These are phyloP conservation scores for Starmerella vitae DNA, from an alignment of 805 yeast genomes.

Conservation along the genomic window DNA sequence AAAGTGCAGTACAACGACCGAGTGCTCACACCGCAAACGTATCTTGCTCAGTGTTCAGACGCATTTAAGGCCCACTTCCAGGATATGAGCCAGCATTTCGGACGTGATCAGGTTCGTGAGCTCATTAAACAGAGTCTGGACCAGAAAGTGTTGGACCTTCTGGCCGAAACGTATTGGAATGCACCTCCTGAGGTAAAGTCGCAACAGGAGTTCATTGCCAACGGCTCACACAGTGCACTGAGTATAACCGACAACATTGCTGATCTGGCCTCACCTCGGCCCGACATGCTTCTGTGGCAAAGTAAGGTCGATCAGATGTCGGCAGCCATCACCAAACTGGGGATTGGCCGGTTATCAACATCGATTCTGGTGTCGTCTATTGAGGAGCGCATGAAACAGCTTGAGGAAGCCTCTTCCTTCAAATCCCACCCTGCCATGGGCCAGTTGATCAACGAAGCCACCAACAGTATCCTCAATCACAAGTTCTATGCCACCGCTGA, in stretches of 20 bases:
- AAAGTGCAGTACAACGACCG: constrained; percentile 96
- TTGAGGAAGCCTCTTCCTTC: constrained; percentile 62
- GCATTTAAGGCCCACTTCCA: constrained; percentile 72
- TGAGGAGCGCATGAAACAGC: constrained; percentile 57
- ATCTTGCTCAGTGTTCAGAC: constrained; percentile 84
- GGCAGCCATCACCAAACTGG: constrained; percentile 75
- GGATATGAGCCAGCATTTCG: constrained; percentile 70
- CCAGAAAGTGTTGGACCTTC: constrained; percentile 70
- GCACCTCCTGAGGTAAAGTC: constrained; percentile 31
- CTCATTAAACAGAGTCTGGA: constrained; percentile 73
- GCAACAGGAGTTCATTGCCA: background rate
- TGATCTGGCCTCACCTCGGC: constrained; percentile 40
- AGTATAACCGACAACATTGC: constrained; percentile 34
- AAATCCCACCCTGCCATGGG: constrained; percentile 78
- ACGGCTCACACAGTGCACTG: background rate
- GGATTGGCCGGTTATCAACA: constrained; percentile 85
- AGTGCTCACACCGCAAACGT: constrained; percentile 83
- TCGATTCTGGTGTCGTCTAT: constrained; percentile 68
- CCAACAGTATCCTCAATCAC: constrained; percentile 58
- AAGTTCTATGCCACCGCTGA: constrained; percentile 88
- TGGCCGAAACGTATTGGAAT: constrained; percentile 91
- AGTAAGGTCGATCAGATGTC: constrained; percentile 73
- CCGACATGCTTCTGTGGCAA: constrained; percentile 75
- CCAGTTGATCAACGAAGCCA: constrained; percentile 71
- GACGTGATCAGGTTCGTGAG: constrained; percentile 67